Conservation (phyloP, 495 filamentous ascomycete genomes). For the Penicillium ucsense region DNA sequence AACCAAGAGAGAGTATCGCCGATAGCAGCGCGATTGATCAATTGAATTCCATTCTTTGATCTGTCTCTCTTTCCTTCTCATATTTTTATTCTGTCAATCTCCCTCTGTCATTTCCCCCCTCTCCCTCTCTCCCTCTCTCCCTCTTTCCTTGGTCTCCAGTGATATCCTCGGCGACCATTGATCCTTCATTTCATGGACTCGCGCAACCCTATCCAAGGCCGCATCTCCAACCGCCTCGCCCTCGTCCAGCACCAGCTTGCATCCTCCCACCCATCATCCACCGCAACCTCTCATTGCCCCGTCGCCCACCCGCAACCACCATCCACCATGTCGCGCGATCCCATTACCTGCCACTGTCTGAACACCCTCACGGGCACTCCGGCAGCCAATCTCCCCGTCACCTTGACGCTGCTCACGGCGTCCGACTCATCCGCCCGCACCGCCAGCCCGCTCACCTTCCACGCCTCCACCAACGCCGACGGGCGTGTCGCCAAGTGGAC, state of each 20-base stretch:
- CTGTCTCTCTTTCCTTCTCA: too few relatives aligned
- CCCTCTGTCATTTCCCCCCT: neutral
- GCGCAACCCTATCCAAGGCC: slow-evolving; percentile 13
- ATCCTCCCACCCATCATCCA: slow-evolving; percentile 7
- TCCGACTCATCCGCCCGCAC: slow-evolving; percentile 16
- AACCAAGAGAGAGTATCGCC: slow-evolving; percentile 12
- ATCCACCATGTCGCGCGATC: slow-evolving; percentile 44
- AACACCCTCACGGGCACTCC: slow-evolving; percentile 58
- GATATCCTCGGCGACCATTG: too few relatives aligned
- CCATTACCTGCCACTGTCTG: slow-evolving; percentile 71
- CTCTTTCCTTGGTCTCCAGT: neutral
- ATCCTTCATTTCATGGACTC: slow-evolving; percentile 16
- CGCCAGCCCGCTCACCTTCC: slow-evolving; percentile 40
- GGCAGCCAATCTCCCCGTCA: slow-evolving; percentile 45
- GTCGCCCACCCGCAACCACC: slow-evolving; percentile 13
- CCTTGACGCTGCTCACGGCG: slow-evolving; percentile 39
- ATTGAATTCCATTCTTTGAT: too few relatives aligned
- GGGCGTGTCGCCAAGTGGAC: slow-evolving; percentile 78
- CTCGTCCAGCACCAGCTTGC: slow-evolving; percentile 31
- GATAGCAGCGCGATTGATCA: too few relatives aligned
- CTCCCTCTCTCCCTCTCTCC: neutral
- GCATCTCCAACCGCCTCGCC: slow-evolving; percentile 27
- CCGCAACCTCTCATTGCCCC: slow-evolving; percentile 7
- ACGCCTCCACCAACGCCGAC: slow-evolving; percentile 69
- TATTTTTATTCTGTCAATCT: too few relatives aligned